These are phyloP conservation scores for Rhexocercosporidium sp. DNA, from an alignment of 2,329 filamentous ascomycete species.

Conservation along the genomic window DNA sequence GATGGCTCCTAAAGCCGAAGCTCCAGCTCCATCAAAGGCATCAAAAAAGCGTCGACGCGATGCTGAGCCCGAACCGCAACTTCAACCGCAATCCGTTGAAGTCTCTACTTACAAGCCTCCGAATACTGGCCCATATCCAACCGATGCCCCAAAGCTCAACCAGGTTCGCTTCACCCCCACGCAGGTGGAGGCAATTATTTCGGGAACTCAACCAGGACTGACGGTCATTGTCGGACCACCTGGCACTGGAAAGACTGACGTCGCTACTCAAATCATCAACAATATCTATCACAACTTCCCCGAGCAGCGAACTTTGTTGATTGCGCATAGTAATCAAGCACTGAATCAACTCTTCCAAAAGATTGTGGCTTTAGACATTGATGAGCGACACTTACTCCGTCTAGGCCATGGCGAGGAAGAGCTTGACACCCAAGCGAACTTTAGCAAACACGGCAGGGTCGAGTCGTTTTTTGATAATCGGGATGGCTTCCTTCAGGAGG, in stretches of 20 bases:
- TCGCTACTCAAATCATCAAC: constrained; percentile 97
- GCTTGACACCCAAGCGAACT: constrained; percentile 81
- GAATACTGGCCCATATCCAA: constrained; percentile 88
- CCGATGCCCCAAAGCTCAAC: constrained; percentile 83
- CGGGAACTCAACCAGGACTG: constrained; percentile 90
- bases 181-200: constrained; percentile 91
- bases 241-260: constrained; percentile 98
- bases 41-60: constrained; percentile 90
- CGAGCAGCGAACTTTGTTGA: constrained; percentile 84
- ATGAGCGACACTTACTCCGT: constrained; percentile 89
- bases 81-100: constrained; percentile 70
- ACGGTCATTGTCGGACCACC: constrained; percentile 95
- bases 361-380: constrained; percentile 94
- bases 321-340: constrained; percentile 97
- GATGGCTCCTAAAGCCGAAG: constrained; percentile 59
- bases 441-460: constrained; percentile 92
- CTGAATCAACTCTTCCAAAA: constrained; percentile 98
- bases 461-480: constrained; percentile 95
- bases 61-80: constrained; percentile 67
- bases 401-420: constrained; percentile 97
- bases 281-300: constrained; percentile 99
- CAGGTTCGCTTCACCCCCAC: constrained; percentile 85
- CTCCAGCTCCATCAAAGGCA: constrained; percentile 59
- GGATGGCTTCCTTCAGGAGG: constrained; percentile 77
- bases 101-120: constrained; percentile 90